Percentiles rank a stretch among this genome's conserved stretches.
Conservation (phyloP, 1,284 basidiomycete species). For the Salmacisia buchloeana region DNA sequence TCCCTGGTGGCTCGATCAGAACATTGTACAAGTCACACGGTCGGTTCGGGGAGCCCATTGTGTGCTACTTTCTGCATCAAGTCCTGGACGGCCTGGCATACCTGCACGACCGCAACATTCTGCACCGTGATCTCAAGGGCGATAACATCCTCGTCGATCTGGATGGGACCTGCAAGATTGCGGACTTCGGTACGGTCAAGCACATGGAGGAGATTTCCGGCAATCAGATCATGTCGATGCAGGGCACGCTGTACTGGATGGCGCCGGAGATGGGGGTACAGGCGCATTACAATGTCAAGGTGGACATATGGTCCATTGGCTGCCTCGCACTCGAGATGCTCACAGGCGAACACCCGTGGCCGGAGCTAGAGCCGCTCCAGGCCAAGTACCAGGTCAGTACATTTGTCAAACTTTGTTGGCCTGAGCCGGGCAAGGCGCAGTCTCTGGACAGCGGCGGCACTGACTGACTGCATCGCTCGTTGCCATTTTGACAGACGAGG, state of each 20-base stretch:
- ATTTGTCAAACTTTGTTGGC: too few species aligned
- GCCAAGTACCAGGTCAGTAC: too few species aligned
- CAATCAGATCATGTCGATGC: too few species aligned
- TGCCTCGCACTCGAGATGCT: slow-evolving; percentile 98
- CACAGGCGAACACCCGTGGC: slow-evolving; percentile 94
- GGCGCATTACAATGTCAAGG: slow-evolving; percentile 83
- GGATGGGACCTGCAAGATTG: slow-evolving; percentile 96
- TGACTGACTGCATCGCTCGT: too few species aligned
- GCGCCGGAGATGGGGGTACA: slow-evolving; percentile 84
- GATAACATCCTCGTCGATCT: slow-evolving; percentile 98
- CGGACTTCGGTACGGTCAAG: slow-evolving; percentile 87
- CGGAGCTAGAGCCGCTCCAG: slow-evolving; percentile 69
- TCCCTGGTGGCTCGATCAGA: slow-evolving; percentile 92
- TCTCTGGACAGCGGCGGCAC: too few species aligned
- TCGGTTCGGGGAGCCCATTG: slow-evolving; percentile 89
- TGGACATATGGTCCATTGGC: slow-evolving; percentile 97
- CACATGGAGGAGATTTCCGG: too few species aligned
- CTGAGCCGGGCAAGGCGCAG: too few species aligned
- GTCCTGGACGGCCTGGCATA: slow-evolving; percentile 87
- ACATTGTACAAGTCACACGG: slow-evolving; percentile 88
- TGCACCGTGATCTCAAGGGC: slow-evolving; percentile 97
- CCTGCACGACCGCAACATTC: slow-evolving; percentile 87
- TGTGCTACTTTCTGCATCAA: slow-evolving; percentile 89
- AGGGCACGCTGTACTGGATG: slow-evolving; percentile 66
- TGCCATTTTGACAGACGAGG: too few species aligned